Evolutionary conservation across 176 grass and related monocot species (phyloP).

Genomic region (Dactylis glomerata): DNA sequence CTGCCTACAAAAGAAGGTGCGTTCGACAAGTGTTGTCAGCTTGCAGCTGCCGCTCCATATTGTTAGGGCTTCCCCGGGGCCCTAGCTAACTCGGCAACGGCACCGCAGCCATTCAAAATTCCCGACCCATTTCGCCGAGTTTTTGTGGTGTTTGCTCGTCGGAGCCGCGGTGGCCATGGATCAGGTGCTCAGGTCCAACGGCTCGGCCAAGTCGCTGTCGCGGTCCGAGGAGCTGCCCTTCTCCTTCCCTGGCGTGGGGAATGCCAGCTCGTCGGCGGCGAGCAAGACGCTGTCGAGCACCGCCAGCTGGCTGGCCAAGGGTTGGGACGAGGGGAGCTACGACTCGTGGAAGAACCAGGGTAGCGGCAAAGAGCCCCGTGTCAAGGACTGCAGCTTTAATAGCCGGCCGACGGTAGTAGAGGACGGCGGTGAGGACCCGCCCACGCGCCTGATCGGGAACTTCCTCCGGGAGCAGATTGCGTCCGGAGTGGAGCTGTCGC

Average conservation of each 20-base stretch:
- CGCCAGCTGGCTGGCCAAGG: slow-evolving; percentile 33
- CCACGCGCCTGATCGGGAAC: slow-evolving; percentile 69
- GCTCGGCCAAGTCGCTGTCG: slow-evolving; percentile 29
- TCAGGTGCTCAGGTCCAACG: slow-evolving; percentile 31
- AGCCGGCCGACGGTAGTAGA: slow-evolving; percentile 21
- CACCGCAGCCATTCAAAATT: no score
- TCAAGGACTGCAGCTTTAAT: slow-evolving; percentile 60
- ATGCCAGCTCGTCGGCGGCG: slow-evolving; percentile 23
- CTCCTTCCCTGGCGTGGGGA: slow-evolving; percentile 17
- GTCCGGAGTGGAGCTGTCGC: slow-evolving; percentile 52
- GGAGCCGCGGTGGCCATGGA: slow-evolving; percentile 48
- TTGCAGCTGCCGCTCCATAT: no score
- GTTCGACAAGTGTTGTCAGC: no score
- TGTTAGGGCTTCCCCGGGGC: no score
- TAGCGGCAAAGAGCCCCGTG: background rate
- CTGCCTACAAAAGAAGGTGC: no score
- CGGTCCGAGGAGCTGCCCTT: slow-evolving; percentile 30
- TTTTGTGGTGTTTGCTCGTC: background rate
- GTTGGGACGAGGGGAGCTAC: slow-evolving; percentile 58
- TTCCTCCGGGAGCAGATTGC: slow-evolving; percentile 72
- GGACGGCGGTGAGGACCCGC: slow-evolving; percentile 54
- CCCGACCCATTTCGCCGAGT: background rate
- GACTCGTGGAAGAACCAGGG: slow-evolving; percentile 40
- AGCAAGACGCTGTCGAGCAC: background rate
- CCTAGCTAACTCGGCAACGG: no score